Base-by-base conservation (phyloP, 2,329 filamentous ascomycete species). In the Monilinia laxa region DNA sequence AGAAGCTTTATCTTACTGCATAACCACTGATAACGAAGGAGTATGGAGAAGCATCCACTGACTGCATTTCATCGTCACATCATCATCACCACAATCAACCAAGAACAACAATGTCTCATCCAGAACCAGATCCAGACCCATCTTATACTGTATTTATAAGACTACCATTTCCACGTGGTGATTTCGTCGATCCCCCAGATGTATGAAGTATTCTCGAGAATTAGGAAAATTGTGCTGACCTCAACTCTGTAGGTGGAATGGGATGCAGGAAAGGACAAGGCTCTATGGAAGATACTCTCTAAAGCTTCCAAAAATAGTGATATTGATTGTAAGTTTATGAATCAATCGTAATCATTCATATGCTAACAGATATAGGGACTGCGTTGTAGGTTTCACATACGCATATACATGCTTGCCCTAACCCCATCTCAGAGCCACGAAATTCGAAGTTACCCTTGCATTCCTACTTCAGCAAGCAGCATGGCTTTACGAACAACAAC, bases 401-500 rank as follows among this genome's bases (percentile, higher is more conserved):
- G 9, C n/a, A 35, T 31, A 16, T 31, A 35, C 16, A 18, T 2
- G 45, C 25, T 18, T 14, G 7, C 23, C 31, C 56, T 63, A 20
- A 47, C 68, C 60, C 66, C 68, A 62, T 73, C 64, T 35, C 59
- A 90, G 90, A 75, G 92, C 91, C 57, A 82, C 85, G 63, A 83
- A 86, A 56, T 97, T 97, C 78, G 85, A 93, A 70, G 94, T 97
- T 25, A 90, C 91, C 35, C 87, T 96, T 67, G 85, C 92, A 52
- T 98, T 98, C 75, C 84, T 99, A 42, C 85, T 97, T 20, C 92
- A 97, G 76, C 93, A 99, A 79, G 93, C 93, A 70, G 93, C 92
- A 77, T 97, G 93, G 85, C 85, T 98, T 7, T 97, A 95, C 75
- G 93, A 98, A 76, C 85, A 91, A 62, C 92, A 98, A 79, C 85